Evolutionary conservation across 768 basidiomycete genomes (phyloP).

Genomic region (Hygrocybe punicea): DNA sequence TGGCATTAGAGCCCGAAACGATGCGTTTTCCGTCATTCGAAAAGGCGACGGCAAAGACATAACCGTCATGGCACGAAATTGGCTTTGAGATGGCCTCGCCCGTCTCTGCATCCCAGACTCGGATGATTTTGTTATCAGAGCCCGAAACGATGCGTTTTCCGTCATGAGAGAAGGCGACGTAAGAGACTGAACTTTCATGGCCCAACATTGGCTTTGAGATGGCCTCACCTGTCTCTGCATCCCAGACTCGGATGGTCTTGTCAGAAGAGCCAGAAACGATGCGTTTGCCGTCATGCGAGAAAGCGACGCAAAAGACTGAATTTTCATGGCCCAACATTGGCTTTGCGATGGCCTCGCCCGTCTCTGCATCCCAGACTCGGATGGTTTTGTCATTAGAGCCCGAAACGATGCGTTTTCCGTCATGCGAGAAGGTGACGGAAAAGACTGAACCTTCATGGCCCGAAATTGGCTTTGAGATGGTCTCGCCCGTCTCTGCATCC

Average conservation of each 20-base stretch:
- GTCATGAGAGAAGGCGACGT: constrained; percentile 3
- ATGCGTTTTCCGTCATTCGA: not conserved
- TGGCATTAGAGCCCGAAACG: not conserved
- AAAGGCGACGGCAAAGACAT: not conserved
- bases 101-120: not conserved
- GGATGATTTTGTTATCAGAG: not conserved
- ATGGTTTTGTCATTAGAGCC: constrained; percentile 2
- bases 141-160: not conserved
- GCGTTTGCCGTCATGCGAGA: constrained; percentile 24
- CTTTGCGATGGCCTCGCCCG: not conserved
- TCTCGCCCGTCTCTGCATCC: constrained; percentile 5
- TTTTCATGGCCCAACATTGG: not conserved
- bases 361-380: not conserved
- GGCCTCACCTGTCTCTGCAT: not conserved
- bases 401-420: not conserved
- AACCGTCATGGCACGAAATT: not conserved
- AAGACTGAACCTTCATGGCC: not conserved
- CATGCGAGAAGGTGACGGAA: constrained; percentile 6
- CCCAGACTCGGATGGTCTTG: not conserved
- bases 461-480: not conserved
- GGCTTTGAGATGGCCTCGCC: not conserved
- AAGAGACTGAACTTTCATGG: not conserved
- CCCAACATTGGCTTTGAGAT: not conserved
- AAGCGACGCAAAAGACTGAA: constrained; percentile 18
- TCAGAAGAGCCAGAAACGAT: constrained; percentile 21